A percentile compares a stretch with the other conserved stretches of the same genome.
These are phyloP conservation scores for Acanthamoeba royreba DNA, from an alignment of 208 protist genomes.

Conservation along the genomic window DNA sequence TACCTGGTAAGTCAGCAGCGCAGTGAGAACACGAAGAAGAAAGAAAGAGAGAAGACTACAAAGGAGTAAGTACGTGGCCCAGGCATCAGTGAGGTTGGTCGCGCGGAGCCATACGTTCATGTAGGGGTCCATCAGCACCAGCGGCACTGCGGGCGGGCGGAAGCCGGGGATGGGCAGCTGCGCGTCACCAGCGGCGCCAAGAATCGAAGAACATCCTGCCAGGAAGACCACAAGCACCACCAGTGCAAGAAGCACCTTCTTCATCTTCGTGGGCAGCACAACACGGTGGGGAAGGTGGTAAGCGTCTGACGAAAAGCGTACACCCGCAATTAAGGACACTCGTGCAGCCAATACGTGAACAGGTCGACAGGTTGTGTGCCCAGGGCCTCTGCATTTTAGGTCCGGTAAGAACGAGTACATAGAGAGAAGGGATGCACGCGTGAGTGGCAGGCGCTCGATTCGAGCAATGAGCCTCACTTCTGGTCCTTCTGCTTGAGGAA, in stretches of 20 bases:
- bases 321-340: too few species aligned
- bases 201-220: neutral
- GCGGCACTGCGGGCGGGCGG: slow-evolving; percentile 53
- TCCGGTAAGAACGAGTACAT: too few species aligned
- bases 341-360: too few species aligned
- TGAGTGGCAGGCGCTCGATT: too few species aligned
- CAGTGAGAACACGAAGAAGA: neutral
- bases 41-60: neutral
- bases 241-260: neutral
- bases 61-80: neutral
- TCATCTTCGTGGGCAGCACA: too few species aligned
- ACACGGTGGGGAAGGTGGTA: too few species aligned
- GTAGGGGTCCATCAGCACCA: slow-evolving; percentile 58
- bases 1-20: neutral
- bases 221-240: neutral
- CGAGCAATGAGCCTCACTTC: too few species aligned
- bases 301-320: too few species aligned
- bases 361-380: too few species aligned
- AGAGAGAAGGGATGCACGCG: too few species aligned
- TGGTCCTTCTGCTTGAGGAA: neutral
- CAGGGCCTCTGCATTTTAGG: too few species aligned
- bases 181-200: neutral
- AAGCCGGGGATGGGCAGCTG: neutral
- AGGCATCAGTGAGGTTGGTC: slow-evolving; percentile 51
- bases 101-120: slow-evolving; percentile 35